A percentile compares a stretch with the other conserved stretches of the same genome.
phyloP scores from a whole-genome alignment of 2,329 filamentous ascomycete genomes.

The Trichoderma semiorbis region DNA sequence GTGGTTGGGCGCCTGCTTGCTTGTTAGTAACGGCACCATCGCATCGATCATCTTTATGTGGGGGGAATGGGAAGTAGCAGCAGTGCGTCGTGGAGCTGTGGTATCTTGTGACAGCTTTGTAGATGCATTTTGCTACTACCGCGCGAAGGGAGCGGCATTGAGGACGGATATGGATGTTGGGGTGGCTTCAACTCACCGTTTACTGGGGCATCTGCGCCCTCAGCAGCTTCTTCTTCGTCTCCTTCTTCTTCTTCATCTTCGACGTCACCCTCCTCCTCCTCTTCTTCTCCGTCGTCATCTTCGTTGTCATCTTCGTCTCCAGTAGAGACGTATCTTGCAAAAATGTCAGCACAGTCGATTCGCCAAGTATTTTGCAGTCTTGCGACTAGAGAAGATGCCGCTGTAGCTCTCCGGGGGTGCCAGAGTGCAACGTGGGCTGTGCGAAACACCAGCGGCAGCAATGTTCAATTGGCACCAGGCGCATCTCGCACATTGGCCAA shows the following conservation, averaged over 20 bases:
- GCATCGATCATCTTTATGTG: not conserved
- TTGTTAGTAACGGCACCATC: not conserved
- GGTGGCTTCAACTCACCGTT: conserved; percentile 31
- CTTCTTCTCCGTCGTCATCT: conserved; percentile 40
- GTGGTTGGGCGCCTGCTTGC: conserved; percentile 36
- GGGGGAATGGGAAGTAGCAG: not conserved
- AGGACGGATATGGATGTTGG: not conserved
- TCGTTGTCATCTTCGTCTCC: conserved; percentile 41
- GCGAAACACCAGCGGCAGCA: not conserved
- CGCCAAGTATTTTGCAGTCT: not conserved
- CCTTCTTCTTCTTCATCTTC: conserved; percentile 31
- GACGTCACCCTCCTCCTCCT: conserved; percentile 29
- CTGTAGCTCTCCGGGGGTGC: not conserved
- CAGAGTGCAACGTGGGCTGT: not conserved
- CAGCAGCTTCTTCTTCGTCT: conserved; percentile 26
- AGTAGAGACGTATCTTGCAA: conserved; percentile 34
- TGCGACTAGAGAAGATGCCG: not conserved
- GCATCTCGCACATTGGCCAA: not conserved
- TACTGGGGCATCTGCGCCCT: conserved; percentile 30
- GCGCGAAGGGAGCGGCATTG: not conserved
- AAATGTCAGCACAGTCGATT: not conserved
- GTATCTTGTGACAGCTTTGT: not conserved
- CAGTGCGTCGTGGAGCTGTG: not conserved
- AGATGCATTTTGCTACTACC: not conserved
- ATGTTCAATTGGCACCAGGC: not conserved